Evolutionary conservation across 2,329 filamentous ascomycete genomes (phyloP).

Genomic region (Sporothrix phasma): DNA sequence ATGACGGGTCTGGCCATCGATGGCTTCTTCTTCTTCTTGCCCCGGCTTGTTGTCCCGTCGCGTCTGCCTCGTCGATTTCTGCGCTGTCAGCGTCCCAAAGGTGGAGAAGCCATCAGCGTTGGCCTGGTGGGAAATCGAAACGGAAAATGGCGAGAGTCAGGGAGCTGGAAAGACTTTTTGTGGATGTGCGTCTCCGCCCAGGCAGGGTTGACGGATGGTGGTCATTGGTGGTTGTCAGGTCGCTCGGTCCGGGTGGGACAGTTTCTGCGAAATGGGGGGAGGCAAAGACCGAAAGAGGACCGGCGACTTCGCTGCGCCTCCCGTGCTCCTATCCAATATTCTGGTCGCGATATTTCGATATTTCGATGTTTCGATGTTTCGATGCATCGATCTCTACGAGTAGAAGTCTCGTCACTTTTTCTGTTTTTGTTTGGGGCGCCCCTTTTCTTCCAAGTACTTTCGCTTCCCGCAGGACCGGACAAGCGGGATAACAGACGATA

Average conservation of each 20-base stretch:
- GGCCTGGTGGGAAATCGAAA: not conserved
- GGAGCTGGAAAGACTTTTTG: not conserved
- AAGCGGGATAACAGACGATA: not conserved
- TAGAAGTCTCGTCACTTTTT: too few species aligned
- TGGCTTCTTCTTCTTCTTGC: not conserved
- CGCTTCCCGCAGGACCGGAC: too few species aligned
- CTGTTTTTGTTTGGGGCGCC: not conserved
- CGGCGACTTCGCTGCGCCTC: not conserved
- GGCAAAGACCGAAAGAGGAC: not conserved
- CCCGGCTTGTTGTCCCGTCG: too few species aligned
- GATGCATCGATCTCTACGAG: not conserved
- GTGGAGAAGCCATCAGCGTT: too few species aligned
- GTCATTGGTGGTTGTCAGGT: not conserved
- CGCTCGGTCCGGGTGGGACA: too few species aligned
- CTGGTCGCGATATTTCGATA: not conserved
- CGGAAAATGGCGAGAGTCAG: not conserved
- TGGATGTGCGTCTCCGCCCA: not conserved
- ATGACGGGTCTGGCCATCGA: not conserved
- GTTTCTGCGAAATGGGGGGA: not conserved
- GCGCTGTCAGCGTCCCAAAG: not conserved
- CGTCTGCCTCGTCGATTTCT: not conserved
- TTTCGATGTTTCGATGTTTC: not conserved
- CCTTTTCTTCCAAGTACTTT: not conserved
- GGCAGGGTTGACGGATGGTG: not conserved
- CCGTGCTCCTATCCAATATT: not conserved